Evolutionary conservation across 768 basidiomycete genomes (phyloP).

Genomic region (Pulveroboletus sp.): DNA sequence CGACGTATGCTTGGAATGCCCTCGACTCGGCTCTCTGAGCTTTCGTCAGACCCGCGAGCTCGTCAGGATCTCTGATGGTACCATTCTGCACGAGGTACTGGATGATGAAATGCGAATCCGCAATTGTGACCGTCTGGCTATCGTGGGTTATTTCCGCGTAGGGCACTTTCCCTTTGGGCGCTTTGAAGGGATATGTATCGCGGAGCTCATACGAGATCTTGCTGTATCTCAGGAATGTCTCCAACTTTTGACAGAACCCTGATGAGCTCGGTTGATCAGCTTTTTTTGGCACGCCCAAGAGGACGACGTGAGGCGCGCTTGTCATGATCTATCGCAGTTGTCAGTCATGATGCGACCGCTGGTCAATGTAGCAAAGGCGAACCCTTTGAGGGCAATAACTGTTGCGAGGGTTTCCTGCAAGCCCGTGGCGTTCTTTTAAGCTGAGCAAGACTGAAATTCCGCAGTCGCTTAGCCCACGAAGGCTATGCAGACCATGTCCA

Average conservation of each 20-base stretch:
- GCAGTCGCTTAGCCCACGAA: background rate
- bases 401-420: no score
- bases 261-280: conserved; percentile 22
- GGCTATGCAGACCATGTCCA: no score
- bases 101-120: conserved; percentile 36
- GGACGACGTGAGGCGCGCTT: conserved; percentile 20
- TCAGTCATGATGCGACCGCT: background rate
- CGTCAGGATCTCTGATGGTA: conserved; percentile 28
- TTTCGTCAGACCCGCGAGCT: conserved; percentile 22
- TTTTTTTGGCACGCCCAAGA: conserved; percentile 25
- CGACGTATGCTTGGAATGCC: conserved; percentile 33
- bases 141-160: conserved; percentile 29
- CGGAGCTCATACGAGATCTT: conserved; percentile 27
- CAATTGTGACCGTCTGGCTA: conserved; percentile 14
- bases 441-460: background rate
- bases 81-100: conserved; percentile 25
- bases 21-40: conserved; percentile 32
- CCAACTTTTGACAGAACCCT: conserved; percentile 35
- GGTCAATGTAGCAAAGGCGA: no score
- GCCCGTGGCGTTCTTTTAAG: background rate
- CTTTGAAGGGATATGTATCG: conserved; percentile 23
- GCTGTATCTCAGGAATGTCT: conserved; percentile 28
- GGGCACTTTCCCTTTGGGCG: conserved; percentile 34
- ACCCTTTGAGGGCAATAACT: no score
- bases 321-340: conserved; percentile 13